These are phyloP conservation scores for Truncatella angustata DNA, from an alignment of 2,329 filamentous ascomycete genomes.

Conservation along the genomic window DNA sequence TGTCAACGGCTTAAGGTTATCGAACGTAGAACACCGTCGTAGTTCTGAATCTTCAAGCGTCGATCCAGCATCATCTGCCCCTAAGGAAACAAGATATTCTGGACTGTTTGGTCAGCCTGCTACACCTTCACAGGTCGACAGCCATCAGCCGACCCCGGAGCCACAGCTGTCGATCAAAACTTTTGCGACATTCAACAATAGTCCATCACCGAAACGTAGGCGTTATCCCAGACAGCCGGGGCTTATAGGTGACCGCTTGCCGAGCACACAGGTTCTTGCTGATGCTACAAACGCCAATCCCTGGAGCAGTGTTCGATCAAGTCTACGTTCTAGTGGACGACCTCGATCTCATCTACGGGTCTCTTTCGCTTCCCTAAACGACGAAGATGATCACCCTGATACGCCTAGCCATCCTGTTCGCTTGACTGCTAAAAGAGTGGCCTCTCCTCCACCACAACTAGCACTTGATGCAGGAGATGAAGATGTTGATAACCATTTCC, in stretches of 20 bases:
- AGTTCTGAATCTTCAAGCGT: background rate
- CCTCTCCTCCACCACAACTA: constrained; percentile 44
- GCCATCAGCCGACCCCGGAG: constrained; percentile 39
- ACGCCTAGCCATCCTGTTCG: constrained; percentile 10
- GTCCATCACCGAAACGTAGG: constrained; percentile 42
- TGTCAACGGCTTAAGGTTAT: background rate
- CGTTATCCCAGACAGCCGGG: constrained; percentile 13
- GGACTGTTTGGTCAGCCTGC: background rate
- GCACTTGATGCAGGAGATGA: constrained; percentile 30
- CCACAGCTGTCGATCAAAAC: constrained; percentile 48
- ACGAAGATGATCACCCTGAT: constrained; percentile 24
- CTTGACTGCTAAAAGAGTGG: constrained; percentile 18
- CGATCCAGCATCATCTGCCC: background rate
- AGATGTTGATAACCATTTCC: constrained; percentile 36
- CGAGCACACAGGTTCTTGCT: constrained; percentile 20
- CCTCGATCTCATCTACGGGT: constrained; percentile 25
- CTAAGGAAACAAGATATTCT: background rate
- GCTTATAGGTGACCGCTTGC: constrained; percentile 11
- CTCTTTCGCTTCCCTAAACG: constrained; percentile 31
- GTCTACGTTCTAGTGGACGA: background rate
- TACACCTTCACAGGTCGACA: background rate
- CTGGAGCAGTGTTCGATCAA: constrained; percentile 13
- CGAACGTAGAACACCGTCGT: background rate
- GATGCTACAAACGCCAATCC: constrained; percentile 14
- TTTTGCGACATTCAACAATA: constrained; percentile 52